Conservation (phyloP, 2,329 filamentous ascomycete genomes). For the Pseudogymnoascus sp. region DNA sequence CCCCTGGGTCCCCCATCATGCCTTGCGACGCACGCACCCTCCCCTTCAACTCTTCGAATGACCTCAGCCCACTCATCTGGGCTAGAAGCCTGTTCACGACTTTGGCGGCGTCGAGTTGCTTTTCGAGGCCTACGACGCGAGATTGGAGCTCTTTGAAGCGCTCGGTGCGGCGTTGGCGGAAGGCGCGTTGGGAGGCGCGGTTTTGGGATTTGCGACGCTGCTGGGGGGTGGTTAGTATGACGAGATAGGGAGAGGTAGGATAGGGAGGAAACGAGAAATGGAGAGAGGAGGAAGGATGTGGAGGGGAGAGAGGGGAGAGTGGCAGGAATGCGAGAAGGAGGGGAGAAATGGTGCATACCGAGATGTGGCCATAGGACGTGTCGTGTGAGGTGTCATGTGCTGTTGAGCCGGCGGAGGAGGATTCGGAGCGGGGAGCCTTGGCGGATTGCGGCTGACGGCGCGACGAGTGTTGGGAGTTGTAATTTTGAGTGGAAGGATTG, state of each 20-base stretch:
- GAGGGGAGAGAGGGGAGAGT: background rate
- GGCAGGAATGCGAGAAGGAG: background rate
- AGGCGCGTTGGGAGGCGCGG: constrained; percentile 1
- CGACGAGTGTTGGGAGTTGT: background rate
- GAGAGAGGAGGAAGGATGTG: background rate
- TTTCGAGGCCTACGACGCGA: background rate
- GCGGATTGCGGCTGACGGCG: background rate
- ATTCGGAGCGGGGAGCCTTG: background rate
- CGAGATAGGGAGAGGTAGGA: background rate
- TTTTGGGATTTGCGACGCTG: background rate
- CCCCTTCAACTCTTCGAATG: background rate
- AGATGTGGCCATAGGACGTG: background rate
- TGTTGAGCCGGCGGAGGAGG: background rate
- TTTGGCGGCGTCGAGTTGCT: background rate
- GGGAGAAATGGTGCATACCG: background rate
- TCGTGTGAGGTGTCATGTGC: background rate
- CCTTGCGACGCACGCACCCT: background rate
- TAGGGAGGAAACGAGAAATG: background rate
- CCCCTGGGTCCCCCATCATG: too few species aligned
- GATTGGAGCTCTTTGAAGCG: background rate
- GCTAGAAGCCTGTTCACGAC: background rate
- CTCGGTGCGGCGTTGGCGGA: background rate
- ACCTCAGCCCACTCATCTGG: background rate
- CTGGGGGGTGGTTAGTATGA: background rate
- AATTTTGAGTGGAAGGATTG: background rate